Base-by-base conservation (phyloP, 208 protist genomes). In the Leptomonas pyrrhocoris region DNA sequence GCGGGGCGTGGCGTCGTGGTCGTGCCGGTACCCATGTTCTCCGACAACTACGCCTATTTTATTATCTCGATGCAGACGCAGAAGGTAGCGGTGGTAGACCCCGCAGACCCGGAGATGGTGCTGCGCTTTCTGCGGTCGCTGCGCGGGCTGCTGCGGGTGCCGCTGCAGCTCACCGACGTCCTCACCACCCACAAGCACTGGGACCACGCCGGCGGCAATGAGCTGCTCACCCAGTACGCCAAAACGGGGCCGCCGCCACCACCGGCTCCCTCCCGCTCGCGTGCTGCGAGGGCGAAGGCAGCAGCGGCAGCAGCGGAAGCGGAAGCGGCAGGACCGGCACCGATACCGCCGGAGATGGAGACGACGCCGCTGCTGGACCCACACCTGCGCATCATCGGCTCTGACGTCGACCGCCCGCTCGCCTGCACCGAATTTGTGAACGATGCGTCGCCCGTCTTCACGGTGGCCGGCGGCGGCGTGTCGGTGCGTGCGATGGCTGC, bases 181-280 rank as follows among this genome's bases (percentile, higher is more conserved):
- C 81, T 98, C 49, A 98, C 92, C 3, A 99, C 97, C 11, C 97
- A 99, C 88, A 97, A 98, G 81, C 97, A 99, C 83, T 97, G 89
- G 93, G 97, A 98, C 69, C 96, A 98, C 72, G 85, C 92, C 16
- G 96, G 96, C 23, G 97, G 96, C 43, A 98, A 98, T 77, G 38
- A 89, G 51, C 68, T 88, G 65, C 74, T 98, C 12, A 28, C 59
- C 11, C 28, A 79, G 0, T 55, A 61, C 71, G 42, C 74, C 28
- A 63, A 49, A 7, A 28, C 19, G 28, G 62, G 73, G 27, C 27
- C 43, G n/a, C 11, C 50, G 1, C 30, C 51, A n/a, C n/a, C n/a
- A n/a, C n/a, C n/a, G n/a, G n/a, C 5, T 19, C 51, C 28, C 19
- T 27, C 70, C 84, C n/a, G n/a, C n/a, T n/a, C n/a, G n/a, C n/a